Conservation (phyloP, 441 rosid genomes). For the Euphorbia neoarborescens region DNA sequence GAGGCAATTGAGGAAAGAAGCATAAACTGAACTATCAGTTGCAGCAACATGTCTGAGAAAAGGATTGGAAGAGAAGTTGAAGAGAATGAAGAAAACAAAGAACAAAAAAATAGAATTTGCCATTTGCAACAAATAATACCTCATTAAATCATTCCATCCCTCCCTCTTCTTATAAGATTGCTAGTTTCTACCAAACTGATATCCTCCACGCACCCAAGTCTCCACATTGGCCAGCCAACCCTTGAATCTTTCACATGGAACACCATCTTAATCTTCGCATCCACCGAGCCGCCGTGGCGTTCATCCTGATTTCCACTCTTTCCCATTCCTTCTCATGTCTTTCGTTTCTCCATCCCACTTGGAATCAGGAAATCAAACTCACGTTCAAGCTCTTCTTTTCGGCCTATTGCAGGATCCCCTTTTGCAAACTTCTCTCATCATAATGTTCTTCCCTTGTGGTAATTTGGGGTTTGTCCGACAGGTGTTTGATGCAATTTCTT, state of each 20-base stretch:
- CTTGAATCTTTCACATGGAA: slow-evolving; percentile 48
- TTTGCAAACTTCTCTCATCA: slow-evolving; percentile 37
- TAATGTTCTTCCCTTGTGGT: slow-evolving; percentile 16
- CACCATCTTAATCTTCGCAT: slow-evolving; percentile 28
- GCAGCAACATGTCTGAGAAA: background rate
- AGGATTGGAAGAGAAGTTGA: background rate
- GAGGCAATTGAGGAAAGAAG: background rate
- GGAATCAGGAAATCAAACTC: slow-evolving; percentile 33
- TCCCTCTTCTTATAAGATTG: background rate
- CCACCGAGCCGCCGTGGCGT: slow-evolving; percentile 34
- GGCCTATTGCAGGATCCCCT: slow-evolving; percentile 31
- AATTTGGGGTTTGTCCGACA: slow-evolving; percentile 6
- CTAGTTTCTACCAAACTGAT: slow-evolving; percentile 18
- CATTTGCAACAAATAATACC: background rate
- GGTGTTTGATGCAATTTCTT: slow-evolving; percentile 5
- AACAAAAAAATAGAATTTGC: background rate
- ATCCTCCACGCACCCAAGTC: slow-evolving; percentile 31
- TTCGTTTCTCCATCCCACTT: slow-evolving; percentile 25
- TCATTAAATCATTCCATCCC: background rate
- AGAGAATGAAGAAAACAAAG: background rate
- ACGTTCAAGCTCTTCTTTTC: slow-evolving; percentile 34
- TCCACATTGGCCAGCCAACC: slow-evolving; percentile 29
- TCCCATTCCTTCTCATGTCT: slow-evolving; percentile 44
- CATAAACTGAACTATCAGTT: background rate
- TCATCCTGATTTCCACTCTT: slow-evolving; percentile 42